Conservation (phyloP, 2,329 filamentous ascomycete genomes). For the Paecilomyces variotii region DNA sequence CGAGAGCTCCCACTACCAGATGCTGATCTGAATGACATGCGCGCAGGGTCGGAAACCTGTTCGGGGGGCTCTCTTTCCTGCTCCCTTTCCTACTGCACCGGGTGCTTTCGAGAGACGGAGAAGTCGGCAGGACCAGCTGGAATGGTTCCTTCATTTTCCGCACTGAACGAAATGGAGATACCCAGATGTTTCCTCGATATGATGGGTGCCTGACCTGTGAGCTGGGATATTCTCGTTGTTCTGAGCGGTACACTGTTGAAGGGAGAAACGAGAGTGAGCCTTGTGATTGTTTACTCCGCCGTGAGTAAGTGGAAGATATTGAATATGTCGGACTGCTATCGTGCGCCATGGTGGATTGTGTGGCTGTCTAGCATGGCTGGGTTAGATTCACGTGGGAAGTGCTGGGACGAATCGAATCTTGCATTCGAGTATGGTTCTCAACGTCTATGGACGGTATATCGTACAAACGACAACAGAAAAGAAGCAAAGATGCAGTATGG, state of each 20-base stretch:
- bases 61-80: constrained; percentile 10
- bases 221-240: constrained; percentile 20
- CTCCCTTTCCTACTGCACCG: constrained; percentile 13
- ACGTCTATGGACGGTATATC: constrained; percentile 25
- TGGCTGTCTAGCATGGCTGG: constrained; percentile 11
- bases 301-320: constrained; percentile 16
- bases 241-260: constrained; percentile 20
- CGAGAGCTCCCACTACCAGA: constrained; percentile 20
- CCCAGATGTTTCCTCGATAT: constrained; percentile 17
- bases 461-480: constrained; percentile 7
- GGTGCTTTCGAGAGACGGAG: constrained; percentile 23
- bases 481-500: constrained; percentile 5
- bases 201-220: constrained; percentile 16
- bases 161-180: constrained; percentile 33
- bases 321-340: constrained; percentile 11
- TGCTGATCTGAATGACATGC: constrained; percentile 31
- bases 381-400: constrained; percentile 2
- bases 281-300: constrained; percentile 24
- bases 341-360: constrained; percentile 4
- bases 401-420: constrained; percentile 10
- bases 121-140: constrained; percentile 26
- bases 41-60: constrained; percentile 19
- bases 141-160: constrained; percentile 33
- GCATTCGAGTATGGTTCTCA: constrained; percentile 13
- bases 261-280: constrained; percentile 28